Evolutionary conservation across 1,284 basidiomycete genomes (phyloP).

Genomic region (Leccinum pseudoinsigne): DNA sequence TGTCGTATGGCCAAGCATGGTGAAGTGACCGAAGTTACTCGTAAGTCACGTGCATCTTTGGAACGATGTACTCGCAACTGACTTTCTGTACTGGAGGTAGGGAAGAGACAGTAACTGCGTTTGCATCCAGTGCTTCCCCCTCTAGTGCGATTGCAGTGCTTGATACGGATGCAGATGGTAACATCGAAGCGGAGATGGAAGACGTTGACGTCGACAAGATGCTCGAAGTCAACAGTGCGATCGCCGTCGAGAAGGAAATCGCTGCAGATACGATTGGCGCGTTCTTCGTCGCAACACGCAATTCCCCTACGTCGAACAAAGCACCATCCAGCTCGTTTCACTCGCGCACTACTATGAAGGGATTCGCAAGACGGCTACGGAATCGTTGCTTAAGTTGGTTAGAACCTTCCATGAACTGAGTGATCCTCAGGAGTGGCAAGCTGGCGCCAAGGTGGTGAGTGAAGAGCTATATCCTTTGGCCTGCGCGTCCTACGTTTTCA

Average conservation of each 20-base stretch:
- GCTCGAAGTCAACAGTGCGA: conserved; percentile 93
- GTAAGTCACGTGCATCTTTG: conserved; percentile 34
- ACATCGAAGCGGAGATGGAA: conserved; percentile 74
- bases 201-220: conserved; percentile 84
- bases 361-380: conserved; percentile 92
- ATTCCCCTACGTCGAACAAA: conserved; percentile 82
- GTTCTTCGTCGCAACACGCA: conserved; percentile 82
- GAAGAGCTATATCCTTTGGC: neutral
- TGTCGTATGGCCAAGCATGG: conserved; percentile 86
- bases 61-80: neutral
- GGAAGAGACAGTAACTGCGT: conserved; percentile 52
- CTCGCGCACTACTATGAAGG: conserved; percentile 97
- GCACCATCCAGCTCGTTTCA: conserved; percentile 80
- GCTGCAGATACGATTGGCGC: conserved; percentile 96
- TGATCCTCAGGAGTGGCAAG: conserved; percentile 79
- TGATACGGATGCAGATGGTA: conserved; percentile 55
- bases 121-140: conserved; percentile 73
- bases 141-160: conserved; percentile 64
- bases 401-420: conserved; percentile 93
- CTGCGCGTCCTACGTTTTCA: conserved; percentile 5
- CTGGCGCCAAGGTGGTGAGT: conserved; percentile 68
- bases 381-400: conserved; percentile 89
- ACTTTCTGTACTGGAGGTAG: conserved; percentile 38
- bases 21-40: conserved; percentile 49
- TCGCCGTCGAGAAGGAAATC: conserved; percentile 99